Evolutionary conservation across 345 rosid genomes (phyloP).

Genomic region (Lepidium sativum): DNA sequence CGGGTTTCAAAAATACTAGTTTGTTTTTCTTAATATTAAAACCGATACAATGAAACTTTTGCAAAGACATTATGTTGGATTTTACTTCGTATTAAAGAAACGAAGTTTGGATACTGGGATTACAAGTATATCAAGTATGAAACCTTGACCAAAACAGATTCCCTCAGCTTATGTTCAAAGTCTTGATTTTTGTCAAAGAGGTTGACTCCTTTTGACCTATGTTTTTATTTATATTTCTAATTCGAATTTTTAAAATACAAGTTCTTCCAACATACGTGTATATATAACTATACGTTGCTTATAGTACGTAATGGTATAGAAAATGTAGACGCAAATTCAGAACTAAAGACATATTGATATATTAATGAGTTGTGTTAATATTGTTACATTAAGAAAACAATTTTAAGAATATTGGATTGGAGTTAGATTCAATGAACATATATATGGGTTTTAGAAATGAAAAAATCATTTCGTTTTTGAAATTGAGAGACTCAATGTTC

Average conservation of each 20-base stretch:
- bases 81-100: neutral
- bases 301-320: neutral
- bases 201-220: conserved; percentile 19
- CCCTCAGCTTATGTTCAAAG: conserved; percentile 5
- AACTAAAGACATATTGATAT: neutral
- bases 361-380: neutral
- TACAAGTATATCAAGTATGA: conserved; percentile 22
- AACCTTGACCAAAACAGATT: conserved; percentile 23
- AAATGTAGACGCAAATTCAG: neutral
- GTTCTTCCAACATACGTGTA: neutral
- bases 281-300: neutral
- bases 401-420: too few species aligned
- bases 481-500: conserved; percentile 7
- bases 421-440: conserved; percentile 3
- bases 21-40: neutral
- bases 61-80: neutral
- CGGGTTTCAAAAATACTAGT: neutral
- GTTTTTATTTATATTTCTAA: neutral
- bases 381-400: neutral
- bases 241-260: too few species aligned
- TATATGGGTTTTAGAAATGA: neutral
- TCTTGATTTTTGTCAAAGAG: conserved; percentile 19
- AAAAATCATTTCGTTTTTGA: conserved; percentile 21
- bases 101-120: neutral
- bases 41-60: neutral